Conservation (phyloP, 2,329 filamentous ascomycete genomes). For the Penicillium sp. region DNA sequence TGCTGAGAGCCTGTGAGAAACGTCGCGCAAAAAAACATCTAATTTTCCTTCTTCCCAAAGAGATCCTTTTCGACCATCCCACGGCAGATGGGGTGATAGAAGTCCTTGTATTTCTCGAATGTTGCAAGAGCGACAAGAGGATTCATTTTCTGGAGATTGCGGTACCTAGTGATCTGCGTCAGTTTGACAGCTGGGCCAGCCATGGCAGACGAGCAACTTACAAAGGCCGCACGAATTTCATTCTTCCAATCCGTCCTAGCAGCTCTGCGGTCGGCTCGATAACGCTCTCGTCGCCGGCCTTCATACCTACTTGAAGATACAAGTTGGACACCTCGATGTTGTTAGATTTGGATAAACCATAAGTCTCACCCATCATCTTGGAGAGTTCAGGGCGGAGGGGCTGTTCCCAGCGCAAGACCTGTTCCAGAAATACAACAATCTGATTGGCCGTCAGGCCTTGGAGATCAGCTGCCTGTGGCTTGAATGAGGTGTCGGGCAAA, state of each 20-base stretch:
- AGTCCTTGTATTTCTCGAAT: constrained; percentile 82
- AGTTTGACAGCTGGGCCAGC: constrained; percentile 4
- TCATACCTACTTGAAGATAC: constrained; percentile 76
- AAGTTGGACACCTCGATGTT: constrained; percentile 84
- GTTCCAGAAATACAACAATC: constrained; percentile 84
- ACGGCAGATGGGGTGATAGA: constrained; percentile 93
- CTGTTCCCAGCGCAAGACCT: constrained; percentile 64
- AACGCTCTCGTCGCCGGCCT: constrained; percentile 65
- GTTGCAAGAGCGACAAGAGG: constrained; percentile 71
- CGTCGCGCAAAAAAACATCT: neutral
- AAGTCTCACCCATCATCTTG: constrained; percentile 69
- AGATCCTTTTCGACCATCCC: constrained; percentile 85
- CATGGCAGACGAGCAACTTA: constrained; percentile 41
- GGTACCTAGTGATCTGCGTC: constrained; percentile 44
- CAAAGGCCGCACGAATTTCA: constrained; percentile 94
- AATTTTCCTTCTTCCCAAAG: constrained; percentile 43
- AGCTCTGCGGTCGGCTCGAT: constrained; percentile 71
- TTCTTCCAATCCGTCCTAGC: constrained; percentile 78
- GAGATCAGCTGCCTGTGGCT: constrained; percentile 67
- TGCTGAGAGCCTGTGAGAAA: neutral
- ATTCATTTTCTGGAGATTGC: constrained; percentile 71
- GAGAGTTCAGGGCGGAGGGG: constrained; percentile 65
- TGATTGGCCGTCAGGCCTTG: constrained; percentile 78
- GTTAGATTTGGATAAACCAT: constrained; percentile 68
- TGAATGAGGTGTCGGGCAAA: constrained; percentile 47